Percentiles rank a stretch among this genome's conserved stretches.
phyloP scores from a whole-genome alignment of 192 early-diverging fungal species.

The Umbelopsis sp. region DNA sequence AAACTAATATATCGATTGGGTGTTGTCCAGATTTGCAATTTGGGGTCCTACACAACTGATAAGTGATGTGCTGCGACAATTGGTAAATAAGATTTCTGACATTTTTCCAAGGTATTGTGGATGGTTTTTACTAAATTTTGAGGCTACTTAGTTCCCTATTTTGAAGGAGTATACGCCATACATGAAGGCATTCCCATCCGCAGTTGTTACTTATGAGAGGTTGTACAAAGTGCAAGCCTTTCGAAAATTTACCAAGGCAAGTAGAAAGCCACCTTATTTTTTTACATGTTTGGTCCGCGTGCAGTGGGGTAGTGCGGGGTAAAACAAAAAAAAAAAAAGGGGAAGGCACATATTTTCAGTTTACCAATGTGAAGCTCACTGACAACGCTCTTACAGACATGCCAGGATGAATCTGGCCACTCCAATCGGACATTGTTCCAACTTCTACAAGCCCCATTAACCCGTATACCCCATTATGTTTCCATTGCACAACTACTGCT shows the following conservation, averaged over 20 bases:
- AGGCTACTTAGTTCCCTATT: conserved; percentile 15
- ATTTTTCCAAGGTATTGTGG: background rate
- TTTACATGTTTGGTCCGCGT: background rate
- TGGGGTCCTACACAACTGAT: conserved; percentile 29
- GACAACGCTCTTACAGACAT: background rate
- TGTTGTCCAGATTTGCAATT: conserved; percentile 16
- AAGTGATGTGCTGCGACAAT: conserved; percentile 14
- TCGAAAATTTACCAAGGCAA: conserved; percentile 19
- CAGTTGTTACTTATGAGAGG: conserved; percentile 16
- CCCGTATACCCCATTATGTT: conserved; percentile 4
- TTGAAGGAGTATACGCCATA: conserved; percentile 21
- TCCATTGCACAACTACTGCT: background rate
- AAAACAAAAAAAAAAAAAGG: no score
- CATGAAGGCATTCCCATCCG: conserved; percentile 17
- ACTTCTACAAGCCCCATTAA: background rate
- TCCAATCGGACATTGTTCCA: background rate
- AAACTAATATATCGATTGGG: background rate
- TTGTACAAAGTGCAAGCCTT: conserved; percentile 12
- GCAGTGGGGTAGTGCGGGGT: no score
- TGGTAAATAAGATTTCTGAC: background rate
- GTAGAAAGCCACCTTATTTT: background rate
- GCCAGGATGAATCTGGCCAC: conserved; percentile 4
- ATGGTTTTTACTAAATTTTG: background rate
- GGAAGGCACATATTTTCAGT: no score
- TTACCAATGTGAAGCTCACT: background rate